phyloP scores from a whole-genome alignment of 148 eudicot species.

The Vaccinium macrocarpon region DNA sequence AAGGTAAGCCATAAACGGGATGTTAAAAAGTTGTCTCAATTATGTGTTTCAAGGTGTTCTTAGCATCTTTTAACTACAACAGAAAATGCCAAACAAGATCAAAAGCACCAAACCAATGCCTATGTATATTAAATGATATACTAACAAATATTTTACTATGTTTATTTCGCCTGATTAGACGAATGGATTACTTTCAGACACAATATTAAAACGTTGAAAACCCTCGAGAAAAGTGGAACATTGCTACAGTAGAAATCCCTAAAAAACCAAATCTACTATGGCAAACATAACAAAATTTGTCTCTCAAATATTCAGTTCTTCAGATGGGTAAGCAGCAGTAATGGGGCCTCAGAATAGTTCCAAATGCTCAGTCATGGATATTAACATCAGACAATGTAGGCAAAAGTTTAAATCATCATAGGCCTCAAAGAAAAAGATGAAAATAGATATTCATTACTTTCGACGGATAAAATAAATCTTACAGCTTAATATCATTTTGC shows the following conservation, averaged over 20 bases:
- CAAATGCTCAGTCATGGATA: constrained; percentile 4
- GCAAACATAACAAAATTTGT: not conserved
- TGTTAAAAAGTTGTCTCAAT: not conserved
- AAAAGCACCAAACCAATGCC: not conserved
- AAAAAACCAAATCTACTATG: no score
- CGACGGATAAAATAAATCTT: not conserved
- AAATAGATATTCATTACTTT: not conserved
- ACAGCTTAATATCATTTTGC: not conserved
- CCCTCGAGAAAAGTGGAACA: not conserved
- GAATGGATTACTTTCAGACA: not conserved
- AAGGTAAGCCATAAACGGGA: no score
- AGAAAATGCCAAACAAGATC: not conserved
- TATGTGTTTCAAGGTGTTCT: not conserved
- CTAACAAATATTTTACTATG: not conserved
- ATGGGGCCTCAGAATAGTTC: not conserved
- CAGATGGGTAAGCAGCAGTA: no score
- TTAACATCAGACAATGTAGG: constrained; percentile 17
- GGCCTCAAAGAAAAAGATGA: not conserved
- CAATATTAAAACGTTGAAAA: no score
- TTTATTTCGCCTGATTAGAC: not conserved
- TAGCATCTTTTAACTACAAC: not conserved
- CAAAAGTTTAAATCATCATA: constrained; percentile 15
- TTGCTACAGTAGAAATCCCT: not conserved
- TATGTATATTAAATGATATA: not conserved
- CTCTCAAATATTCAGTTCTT: not conserved